These are phyloP conservation scores for Mucor velutinosus DNA, from an alignment of 371 early-diverging fungal genomes.

Conservation along the genomic window DNA sequence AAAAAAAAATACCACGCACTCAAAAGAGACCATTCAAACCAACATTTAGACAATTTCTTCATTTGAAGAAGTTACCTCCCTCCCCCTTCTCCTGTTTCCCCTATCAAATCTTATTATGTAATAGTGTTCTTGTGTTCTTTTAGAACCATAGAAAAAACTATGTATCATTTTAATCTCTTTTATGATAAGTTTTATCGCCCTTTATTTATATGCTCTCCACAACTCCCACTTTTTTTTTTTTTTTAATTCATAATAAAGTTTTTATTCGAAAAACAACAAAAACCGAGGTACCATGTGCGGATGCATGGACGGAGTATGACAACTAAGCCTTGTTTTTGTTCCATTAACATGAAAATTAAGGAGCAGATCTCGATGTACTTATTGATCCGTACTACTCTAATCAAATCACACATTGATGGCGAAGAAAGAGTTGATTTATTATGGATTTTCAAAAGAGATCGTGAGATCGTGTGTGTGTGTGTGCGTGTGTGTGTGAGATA, in stretches of 20 bases:
- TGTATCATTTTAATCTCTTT: background rate
- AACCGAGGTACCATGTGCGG: background rate
- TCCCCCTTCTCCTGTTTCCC: background rate
- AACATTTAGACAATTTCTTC: background rate
- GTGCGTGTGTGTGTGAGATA: background rate
- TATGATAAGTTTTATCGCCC: constrained; percentile 12
- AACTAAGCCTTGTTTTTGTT: background rate
- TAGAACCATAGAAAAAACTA: background rate
- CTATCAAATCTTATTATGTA: background rate
- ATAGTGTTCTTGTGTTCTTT: background rate
- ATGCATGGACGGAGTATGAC: background rate
- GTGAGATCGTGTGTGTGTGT: background rate
- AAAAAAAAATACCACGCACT: constrained; percentile 5
- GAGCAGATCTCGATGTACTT: background rate
- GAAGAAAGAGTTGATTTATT: background rate
- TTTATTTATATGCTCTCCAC: constrained; percentile 1
- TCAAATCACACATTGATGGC: background rate
- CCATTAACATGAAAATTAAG: background rate
- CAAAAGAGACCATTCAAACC: constrained; percentile 1
- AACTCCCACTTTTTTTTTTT: constrained; percentile 1
- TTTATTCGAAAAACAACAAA: background rate
- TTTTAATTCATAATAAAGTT: background rate
- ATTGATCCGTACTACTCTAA: no score
- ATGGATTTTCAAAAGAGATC: background rate
- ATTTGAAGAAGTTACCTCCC: background rate